These are phyloP conservation scores for Jatropha podagrica DNA, from an alignment of 441 rosid genomes.

Conservation along the genomic window DNA sequence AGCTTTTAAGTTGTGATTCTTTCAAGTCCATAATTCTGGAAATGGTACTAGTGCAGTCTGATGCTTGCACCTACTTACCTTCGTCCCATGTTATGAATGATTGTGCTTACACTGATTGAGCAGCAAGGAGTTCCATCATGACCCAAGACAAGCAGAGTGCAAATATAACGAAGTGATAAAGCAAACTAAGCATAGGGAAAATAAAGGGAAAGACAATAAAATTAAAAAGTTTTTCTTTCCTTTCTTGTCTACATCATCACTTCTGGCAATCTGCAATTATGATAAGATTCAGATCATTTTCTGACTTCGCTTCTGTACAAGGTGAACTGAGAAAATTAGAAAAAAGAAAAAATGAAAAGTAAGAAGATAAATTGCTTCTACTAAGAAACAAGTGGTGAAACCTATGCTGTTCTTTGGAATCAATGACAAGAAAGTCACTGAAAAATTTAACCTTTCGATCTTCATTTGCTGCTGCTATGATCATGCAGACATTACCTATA, in stretches of 20 bases:
- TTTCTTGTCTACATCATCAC: not conserved
- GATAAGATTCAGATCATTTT: not conserved
- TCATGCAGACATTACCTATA: not conserved
- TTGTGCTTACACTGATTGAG: not conserved
- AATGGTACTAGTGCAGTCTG: too few relatives aligned
- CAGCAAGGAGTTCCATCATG: not conserved
- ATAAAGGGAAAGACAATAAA: not conserved
- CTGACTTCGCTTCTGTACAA: constrained; percentile 3
- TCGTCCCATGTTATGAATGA: not conserved
- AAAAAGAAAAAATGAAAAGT: not conserved
- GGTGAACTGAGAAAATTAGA: not conserved
- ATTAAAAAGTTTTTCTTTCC: not conserved
- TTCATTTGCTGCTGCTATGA: constrained; percentile 1
- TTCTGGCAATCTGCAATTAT: not conserved
- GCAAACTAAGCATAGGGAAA: not conserved
- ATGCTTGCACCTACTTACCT: too few relatives aligned
- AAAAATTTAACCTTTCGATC: constrained; percentile 4
- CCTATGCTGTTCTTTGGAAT: constrained; percentile 3
- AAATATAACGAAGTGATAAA: not conserved
- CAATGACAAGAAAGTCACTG: constrained; percentile 13
- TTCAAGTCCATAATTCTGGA: too few relatives aligned
- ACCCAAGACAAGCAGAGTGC: too few relatives aligned
- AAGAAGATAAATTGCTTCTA: not conserved
- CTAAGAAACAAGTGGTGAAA: not conserved
- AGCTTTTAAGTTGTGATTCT: too few relatives aligned